Conservation (phyloP, 208 protist genomes). For the Crithidia brevicula region DNA sequence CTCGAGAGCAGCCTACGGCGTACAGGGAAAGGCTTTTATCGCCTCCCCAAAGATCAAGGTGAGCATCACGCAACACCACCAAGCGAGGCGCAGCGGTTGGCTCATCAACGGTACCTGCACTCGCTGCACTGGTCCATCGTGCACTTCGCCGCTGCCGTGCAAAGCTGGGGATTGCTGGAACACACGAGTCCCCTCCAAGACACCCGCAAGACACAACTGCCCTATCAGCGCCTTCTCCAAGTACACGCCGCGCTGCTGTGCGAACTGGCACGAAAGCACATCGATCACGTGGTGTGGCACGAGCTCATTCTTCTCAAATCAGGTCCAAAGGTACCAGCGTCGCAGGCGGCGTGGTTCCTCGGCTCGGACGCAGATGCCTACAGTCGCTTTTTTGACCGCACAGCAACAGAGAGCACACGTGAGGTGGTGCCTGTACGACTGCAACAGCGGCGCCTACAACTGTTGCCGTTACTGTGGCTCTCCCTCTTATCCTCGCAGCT, state of each 20-base stretch:
- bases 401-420: neutral
- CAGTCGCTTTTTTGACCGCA: neutral
- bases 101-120: conserved; percentile 15
- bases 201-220: conserved; percentile 24
- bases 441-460: conserved; percentile 71
- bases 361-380: conserved; percentile 7
- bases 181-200: conserved; percentile 46
- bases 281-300: conserved; percentile 21
- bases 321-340: conserved; percentile 9
- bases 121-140: conserved; percentile 68
- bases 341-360: conserved; percentile 26
- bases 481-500: conserved; percentile 45
- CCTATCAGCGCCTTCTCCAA: conserved; percentile 46
- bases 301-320: conserved; percentile 31
- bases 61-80: too few species aligned
- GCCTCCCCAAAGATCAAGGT: too few species aligned
- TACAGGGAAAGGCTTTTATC: neutral
- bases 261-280: conserved; percentile 9
- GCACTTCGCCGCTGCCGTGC: conserved; percentile 66
- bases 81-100: too few species aligned
- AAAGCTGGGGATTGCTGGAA: conserved; percentile 60
- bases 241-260: conserved; percentile 47
- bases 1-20: neutral
- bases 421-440: conserved; percentile 11
- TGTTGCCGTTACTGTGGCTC: conserved; percentile 78